These are phyloP conservation scores for Boletus barrowsii DNA, from an alignment of 768 basidiomycete genomes.

Conservation along the genomic window DNA sequence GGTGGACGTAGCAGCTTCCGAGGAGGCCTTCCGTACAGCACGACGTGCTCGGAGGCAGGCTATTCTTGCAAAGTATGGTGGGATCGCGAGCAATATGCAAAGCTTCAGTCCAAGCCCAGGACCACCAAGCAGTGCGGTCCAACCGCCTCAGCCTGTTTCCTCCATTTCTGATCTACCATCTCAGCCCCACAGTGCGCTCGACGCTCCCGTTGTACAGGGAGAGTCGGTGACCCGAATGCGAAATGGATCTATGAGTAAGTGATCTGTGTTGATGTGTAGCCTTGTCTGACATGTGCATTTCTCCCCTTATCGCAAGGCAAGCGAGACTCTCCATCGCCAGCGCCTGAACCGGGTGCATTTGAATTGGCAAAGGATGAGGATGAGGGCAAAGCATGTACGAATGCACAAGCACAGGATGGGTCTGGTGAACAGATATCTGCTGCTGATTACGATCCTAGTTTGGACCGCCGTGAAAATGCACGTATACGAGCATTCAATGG, in stretches of 20 bases:
- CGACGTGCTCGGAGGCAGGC: constrained; percentile 71
- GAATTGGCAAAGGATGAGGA: constrained; percentile 66
- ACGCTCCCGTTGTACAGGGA: constrained; percentile 27
- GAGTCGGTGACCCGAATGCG: constrained; percentile 3
- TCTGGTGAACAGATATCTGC: constrained; percentile 75
- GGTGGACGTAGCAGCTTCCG: constrained; percentile 44
- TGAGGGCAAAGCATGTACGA: constrained; percentile 44
- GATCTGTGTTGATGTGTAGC: not conserved
- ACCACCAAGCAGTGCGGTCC: constrained; percentile 71
- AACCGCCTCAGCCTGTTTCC: constrained; percentile 60
- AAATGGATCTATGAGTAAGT: constrained; percentile 26
- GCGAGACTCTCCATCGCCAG: constrained; percentile 54
- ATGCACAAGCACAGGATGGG: constrained; percentile 43
- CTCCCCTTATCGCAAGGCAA: constrained; percentile 34
- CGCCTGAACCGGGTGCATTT: constrained; percentile 59
- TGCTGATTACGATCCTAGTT: constrained; percentile 86
- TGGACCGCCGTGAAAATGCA: constrained; percentile 84
- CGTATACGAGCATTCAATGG: constrained; percentile 55
- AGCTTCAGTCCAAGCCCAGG: constrained; percentile 56
- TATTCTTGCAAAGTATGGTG: constrained; percentile 74
- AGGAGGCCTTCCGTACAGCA: constrained; percentile 63
- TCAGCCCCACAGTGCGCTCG: constrained; percentile 49
- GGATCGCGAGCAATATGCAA: constrained; percentile 40
- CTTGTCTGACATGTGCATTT: not conserved
- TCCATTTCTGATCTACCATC: constrained; percentile 61